Evolutionary conservation across 768 basidiomycete genomes (phyloP), one percentile per base, ranked within the genome.

Genomic region (Tubosaeta brunneosetosa): DNA sequence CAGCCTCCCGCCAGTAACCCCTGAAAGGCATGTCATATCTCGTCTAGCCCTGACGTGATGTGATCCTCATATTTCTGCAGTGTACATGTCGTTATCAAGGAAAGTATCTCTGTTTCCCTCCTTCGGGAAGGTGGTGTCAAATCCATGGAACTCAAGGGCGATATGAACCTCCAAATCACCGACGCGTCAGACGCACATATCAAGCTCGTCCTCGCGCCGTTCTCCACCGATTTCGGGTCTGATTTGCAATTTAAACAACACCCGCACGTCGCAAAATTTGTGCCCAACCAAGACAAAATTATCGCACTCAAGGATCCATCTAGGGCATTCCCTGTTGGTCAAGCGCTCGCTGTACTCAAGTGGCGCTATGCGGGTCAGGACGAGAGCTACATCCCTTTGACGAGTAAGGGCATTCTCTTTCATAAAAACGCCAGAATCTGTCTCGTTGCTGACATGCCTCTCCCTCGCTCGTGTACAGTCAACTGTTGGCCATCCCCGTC

Each of bases 401-500:
- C 90, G 19, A 91, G 94, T 97, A 69, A 71, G 88, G 4, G 7
- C 43, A 26, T 48, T n/a, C 25, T 40, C 31, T 47, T 60, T 43
- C 32, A 10, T 22, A 2, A 11, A 14, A 16, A 38, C 17, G 12
- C 40, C 19, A 45, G 46, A 26, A 11, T 10, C 4, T 1, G 16
- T 22, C 22, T 14, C 34, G 5, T 47, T 36, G 14, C 25, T 47
- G 22, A 47, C 25, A 17, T 36, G 6, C 19, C 26, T 14, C 33
- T n/a, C 38, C 51, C 16, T 29, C 27, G 12, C 46, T 12, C 22
- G 19, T 44, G n/a, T 7, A 17, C 58, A 94, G 94, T 99, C 68
- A 99, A 92, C 66, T 94, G 92, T 71, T 98, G 94, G 94, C 97
- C 94, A 12, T 86, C 92, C 12, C 88, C 91, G 6, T 85, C 89